Base-by-base conservation (phyloP, 2,329 filamentous ascomycete species). In the Fusarium temperatum region DNA sequence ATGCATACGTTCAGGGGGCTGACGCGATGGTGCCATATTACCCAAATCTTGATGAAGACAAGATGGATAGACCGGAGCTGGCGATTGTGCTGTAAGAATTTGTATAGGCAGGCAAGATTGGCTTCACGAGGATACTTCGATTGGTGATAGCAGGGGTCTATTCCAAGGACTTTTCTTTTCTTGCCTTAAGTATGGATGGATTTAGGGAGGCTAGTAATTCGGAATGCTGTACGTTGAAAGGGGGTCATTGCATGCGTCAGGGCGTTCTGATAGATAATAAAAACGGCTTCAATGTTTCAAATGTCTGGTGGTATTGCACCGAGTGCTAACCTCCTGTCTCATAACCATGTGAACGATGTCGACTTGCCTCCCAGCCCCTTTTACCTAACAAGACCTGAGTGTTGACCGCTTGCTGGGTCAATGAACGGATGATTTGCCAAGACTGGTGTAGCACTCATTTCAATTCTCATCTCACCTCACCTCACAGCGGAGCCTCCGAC, bases 1-100 rank as follows among this genome's bases (percentile, higher is more conserved):
- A 98, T 82, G 94, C 95, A 8, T 99, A 99, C 81, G 96, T 98
- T 54, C 94, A 97, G 80, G 91, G 89, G 38, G 96, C 96, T 24
- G 96, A 99, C 83, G 91, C 94, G 35, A 97, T 99, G 91, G 93
- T 99, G 63, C 97, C 96, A 5, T 98, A 98, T 80, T 99, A 98
- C 81, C 96, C 96, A 3, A 92, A 93, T 74, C 84, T 98, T 73
- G 93, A 93, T 63, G 94, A 96, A 70, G 93, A 96, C 74, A 91
- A 90, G 66, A 85, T 96, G 78, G 91, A 93, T 78, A 88, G 95
- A 79, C 90, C 92, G 47, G 95, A 98, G 84, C 82, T 98, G 82
- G 91, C 90, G 15, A 96, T 98, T 82, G 89, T 97, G 77, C 86
- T 97, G 81, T 97, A 87, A 87, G 71, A 74, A 36, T 70, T 74